Conservation (phyloP, 2,329 filamentous ascomycete genomes). For the Cytospora piceicola region DNA sequence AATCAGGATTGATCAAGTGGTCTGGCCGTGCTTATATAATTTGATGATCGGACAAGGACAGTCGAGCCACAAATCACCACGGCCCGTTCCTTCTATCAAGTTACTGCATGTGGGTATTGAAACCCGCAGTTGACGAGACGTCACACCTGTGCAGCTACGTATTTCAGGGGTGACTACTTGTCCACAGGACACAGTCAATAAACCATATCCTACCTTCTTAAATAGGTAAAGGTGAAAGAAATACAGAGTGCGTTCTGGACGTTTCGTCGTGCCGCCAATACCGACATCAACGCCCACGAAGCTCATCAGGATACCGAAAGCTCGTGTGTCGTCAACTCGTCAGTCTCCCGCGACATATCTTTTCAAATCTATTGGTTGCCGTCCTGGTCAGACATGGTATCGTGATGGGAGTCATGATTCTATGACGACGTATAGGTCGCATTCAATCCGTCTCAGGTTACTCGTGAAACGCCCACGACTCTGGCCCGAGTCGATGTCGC, state of each 20-base stretch:
- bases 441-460: not conserved
- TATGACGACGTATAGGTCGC: not conserved
- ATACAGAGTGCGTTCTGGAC: not conserved
- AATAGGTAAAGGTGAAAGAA: too few relatives aligned
- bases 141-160: not conserved
- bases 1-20: not conserved
- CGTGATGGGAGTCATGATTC: not conserved
- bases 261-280: not conserved
- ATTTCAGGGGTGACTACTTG: not conserved
- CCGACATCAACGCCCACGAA: not conserved
- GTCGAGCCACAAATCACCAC: not conserved
- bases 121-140: not conserved
- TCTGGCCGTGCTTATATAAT: not conserved
- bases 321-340: not conserved
- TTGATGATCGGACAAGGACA: not conserved
- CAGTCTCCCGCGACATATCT: not conserved
- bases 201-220: too few relatives aligned
- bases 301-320: not conserved
- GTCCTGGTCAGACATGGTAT: not conserved
- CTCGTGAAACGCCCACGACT: not conserved
- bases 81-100: not conserved
- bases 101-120: not conserved
- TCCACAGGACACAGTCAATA: too few relatives aligned
- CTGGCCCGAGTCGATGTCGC: not conserved
- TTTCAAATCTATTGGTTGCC: not conserved